Evolutionary conservation across 31 red algal genomes (phyloP).

Genomic region (Odonthalia washingtoniensis): DNA sequence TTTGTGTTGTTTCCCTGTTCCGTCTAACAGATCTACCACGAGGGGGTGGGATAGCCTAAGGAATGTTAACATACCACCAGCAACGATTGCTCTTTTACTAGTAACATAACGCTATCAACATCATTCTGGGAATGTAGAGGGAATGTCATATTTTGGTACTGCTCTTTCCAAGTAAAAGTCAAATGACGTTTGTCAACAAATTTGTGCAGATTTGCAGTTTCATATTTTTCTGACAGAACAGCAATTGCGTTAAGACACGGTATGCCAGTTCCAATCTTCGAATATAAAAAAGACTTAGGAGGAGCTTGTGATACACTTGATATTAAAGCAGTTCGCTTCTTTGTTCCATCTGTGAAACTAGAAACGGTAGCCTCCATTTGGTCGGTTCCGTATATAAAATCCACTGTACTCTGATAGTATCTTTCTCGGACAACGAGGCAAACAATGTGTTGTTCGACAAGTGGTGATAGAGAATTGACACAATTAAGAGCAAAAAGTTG

Average conservation of each 20-base stretch:
- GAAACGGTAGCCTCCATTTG: slow-evolving; percentile 50
- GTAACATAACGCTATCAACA: slow-evolving; percentile 49
- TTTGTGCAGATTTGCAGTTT: slow-evolving; percentile 35
- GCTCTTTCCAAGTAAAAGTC: too few species aligned
- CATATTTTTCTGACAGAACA: slow-evolving; percentile 37
- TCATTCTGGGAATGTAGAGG: too few species aligned
- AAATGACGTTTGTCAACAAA: slow-evolving; percentile 29
- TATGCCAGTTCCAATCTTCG: slow-evolving; percentile 10
- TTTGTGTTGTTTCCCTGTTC: slow-evolving; percentile 23
- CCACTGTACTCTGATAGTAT: slow-evolving; percentile 21
- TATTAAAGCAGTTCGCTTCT: too few species aligned
- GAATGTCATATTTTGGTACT: too few species aligned
- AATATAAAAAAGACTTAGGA: too few species aligned
- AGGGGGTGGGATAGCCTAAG: slow-evolving; percentile 42
- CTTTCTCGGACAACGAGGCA: not conserved
- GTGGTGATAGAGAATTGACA: not conserved
- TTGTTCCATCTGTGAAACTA: too few species aligned
- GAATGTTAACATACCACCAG: slow-evolving; percentile 35
- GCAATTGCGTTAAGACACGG: slow-evolving; percentile 35
- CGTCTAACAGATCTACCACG: slow-evolving; percentile 44
- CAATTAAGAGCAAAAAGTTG: slow-evolving; percentile 2
- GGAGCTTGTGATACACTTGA: too few species aligned
- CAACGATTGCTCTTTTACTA: not conserved
- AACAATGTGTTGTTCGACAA: slow-evolving; percentile 31
- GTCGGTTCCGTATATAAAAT: slow-evolving; percentile 10